Evolutionary conservation across 2,329 filamentous ascomycete genomes (phyloP).

Genomic region (Colletotrichum orchidophilum): DNA sequence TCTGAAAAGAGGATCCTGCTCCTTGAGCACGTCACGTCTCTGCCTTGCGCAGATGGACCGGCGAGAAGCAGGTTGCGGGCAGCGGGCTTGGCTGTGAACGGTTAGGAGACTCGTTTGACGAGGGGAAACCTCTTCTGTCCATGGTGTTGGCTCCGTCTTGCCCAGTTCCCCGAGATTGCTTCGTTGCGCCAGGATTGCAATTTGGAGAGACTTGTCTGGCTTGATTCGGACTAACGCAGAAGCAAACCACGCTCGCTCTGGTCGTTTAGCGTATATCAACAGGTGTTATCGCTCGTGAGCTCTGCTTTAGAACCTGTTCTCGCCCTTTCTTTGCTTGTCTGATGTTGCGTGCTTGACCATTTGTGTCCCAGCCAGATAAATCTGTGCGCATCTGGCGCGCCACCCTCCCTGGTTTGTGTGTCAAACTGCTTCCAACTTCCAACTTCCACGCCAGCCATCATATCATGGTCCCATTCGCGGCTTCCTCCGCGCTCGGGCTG

Average conservation of each 20-base stretch:
- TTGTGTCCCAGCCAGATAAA: not conserved
- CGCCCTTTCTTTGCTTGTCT: not conserved
- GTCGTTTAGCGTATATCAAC: slow-evolving; percentile 27
- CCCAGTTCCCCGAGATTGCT: slow-evolving; percentile 15
- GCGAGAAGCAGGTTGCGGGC: not conserved
- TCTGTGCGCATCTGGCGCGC: slow-evolving; percentile 4
- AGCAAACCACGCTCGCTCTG: not conserved
- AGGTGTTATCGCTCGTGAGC: slow-evolving; percentile 9
- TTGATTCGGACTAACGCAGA: not conserved
- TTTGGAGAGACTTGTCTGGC: not conserved
- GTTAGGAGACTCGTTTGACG: slow-evolving; percentile 19
- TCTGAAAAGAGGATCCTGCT: not conserved
- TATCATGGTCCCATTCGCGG: slow-evolving; percentile 12
- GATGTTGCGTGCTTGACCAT: not conserved
- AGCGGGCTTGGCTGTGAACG: not conserved
- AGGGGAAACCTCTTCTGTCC: not conserved
- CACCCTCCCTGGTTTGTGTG: not conserved
- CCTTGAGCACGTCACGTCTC: not conserved
- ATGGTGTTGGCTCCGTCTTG: not conserved
- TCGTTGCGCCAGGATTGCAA: slow-evolving; percentile 3
- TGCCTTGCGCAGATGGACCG: not conserved
- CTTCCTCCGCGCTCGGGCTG: slow-evolving; percentile 10
- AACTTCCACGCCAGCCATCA: not conserved
- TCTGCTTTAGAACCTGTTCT: not conserved
- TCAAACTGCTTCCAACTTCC: not conserved